These are phyloP conservation scores for Knoxia roxburghii DNA, from an alignment of 257 asterid species.

Conservation along the genomic window DNA sequence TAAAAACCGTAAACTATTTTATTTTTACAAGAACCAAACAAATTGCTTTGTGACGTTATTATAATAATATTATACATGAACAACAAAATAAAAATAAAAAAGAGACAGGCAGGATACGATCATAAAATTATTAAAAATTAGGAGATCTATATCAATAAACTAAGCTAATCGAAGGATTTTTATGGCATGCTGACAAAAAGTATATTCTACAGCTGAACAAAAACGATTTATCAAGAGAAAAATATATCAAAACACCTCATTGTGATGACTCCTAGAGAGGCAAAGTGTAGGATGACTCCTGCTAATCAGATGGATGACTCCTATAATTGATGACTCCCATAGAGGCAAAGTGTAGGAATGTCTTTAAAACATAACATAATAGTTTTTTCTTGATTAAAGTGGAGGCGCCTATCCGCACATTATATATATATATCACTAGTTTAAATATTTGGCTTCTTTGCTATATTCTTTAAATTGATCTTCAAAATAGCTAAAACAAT, in stretches of 20 bases:
- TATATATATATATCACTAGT: no score
- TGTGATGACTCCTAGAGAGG: no score
- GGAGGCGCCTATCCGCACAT: no score
- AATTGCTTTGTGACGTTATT: conserved; percentile 85
- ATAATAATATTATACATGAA: conserved; percentile 56
- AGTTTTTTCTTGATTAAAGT: no score
- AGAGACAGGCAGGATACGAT: conserved; percentile 3
- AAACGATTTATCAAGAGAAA: neutral
- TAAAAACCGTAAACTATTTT: no score
- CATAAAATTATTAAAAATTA: neutral
- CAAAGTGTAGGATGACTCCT: conserved; percentile 88
- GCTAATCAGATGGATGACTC: conserved; percentile 91
- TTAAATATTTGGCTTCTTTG: no score
- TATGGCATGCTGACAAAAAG: neutral
- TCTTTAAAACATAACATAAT: no score
- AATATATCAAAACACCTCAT: conserved; percentile 16
- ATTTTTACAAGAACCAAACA: no score
- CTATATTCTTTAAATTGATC: no score
- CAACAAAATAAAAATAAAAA: conserved; percentile 11
- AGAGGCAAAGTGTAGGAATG: no score
- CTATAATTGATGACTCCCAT: no score
- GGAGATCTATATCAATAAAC: neutral
- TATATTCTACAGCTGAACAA: conserved; percentile 1
- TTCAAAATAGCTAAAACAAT: no score
- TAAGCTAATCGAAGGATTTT: neutral